Evolutionary conservation across 768 basidiomycete species (phyloP), one percentile per base, ranked within the genome.

Genomic region (Naematelia aurantialba): DNA sequence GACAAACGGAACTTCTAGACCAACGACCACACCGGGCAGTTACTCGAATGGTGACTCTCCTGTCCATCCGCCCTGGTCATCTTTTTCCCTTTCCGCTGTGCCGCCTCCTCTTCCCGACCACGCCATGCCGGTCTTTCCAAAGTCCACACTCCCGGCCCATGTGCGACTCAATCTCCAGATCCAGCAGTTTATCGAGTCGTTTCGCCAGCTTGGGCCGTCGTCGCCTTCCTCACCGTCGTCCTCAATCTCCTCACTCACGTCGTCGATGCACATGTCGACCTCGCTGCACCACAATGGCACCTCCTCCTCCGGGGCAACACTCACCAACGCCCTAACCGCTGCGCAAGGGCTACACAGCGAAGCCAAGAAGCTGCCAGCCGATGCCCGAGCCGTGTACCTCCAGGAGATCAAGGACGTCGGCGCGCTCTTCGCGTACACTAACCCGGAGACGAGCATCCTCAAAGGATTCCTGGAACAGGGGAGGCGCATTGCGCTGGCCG

Each of bases 101-200:
- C 29, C 49, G 24, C 42, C 25, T 26, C 56, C 52, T 12, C 51
- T 34, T 34, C 54, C 56, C 2, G 45, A 55, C 44, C 60, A 69
- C 30, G 45, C 60, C 17, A 26, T 62, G 8, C 69, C 69, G 8
- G 60, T 65, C 5, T 56, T 65, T 8, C 39, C 39, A 10, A 47
- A 58, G 1, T 87, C 90, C 4, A 81, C 85, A 25, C 81, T 87
- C 48, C 87, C 91, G n/a, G 75, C 80, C 1, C 89, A 91, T 67
- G 81, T 94, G 53, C 79, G 81, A 17, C 82, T 97, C 61, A 92
- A 96, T 72, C 85, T 97, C 39, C 87, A 87, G 51, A 89, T 96
- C 49, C 85, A 88, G 44, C 83, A 84, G 1, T 97, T 96, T 79
- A 85, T 89, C 69, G 93, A 97, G 76, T 83, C 86, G 21, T 85